phyloP scores from a whole-genome alignment of 352 stramenopile species.

The Salisapilia sapeloensis region DNA sequence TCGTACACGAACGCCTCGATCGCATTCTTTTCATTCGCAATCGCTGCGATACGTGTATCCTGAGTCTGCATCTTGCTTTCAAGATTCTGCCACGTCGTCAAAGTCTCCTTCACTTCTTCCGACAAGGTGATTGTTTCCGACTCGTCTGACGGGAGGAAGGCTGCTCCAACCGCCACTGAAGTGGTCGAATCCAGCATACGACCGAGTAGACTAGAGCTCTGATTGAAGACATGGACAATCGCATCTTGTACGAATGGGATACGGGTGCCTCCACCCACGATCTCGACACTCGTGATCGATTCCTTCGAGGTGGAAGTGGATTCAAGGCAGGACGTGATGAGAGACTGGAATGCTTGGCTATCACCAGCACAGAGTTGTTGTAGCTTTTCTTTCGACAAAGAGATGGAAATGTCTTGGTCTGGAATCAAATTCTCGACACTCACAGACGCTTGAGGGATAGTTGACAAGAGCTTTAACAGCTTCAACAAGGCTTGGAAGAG shows the following conservation, averaged over 20 bases:
- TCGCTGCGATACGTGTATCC: slow-evolving; percentile 45
- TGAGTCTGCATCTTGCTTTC: slow-evolving; percentile 57
- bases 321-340: slow-evolving; percentile 32
- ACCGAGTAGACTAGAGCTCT: slow-evolving; percentile 23
- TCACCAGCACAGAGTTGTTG: slow-evolving; percentile 39
- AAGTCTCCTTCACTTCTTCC: slow-evolving; percentile 8
- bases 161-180: slow-evolving; percentile 60
- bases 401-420: slow-evolving; percentile 67
- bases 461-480: slow-evolving; percentile 83
- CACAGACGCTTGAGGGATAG: slow-evolving; percentile 58
- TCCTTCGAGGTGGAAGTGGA: slow-evolving; percentile 17
- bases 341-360: slow-evolving; percentile 20
- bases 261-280: slow-evolving; percentile 81
- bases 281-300: slow-evolving; percentile 61
- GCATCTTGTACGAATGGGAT: slow-evolving; percentile 72
- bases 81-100: slow-evolving; percentile 19
- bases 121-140: slow-evolving; percentile 5
- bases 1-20: slow-evolving; percentile 86
- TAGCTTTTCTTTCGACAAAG: slow-evolving; percentile 53
- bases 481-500: slow-evolving; percentile 77
- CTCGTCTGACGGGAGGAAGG: slow-evolving; percentile 9
- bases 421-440: slow-evolving; percentile 73
- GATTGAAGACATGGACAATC: slow-evolving; percentile 44
- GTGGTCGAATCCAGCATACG: slow-evolving; percentile 83
- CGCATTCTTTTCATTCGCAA: slow-evolving; percentile 76